Base-by-base conservation (phyloP, 805 yeast species). In the Suhomyces faveliae region DNA sequence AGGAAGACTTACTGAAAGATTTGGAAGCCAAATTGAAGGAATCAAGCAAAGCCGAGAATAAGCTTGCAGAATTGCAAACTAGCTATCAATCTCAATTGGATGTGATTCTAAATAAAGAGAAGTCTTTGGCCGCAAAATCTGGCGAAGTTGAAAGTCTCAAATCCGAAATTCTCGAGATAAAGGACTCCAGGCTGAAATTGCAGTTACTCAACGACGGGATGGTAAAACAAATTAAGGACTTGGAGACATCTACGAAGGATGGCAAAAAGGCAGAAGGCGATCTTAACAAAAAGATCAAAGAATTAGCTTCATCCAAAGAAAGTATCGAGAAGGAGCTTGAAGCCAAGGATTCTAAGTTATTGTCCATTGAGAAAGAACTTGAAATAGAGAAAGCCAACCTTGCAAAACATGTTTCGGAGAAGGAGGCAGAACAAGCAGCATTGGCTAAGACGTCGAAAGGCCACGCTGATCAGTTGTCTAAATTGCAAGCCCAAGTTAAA, bases 271-370 rank as follows among this genome's bases (percentile, higher is more conserved):
- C 40, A n/a, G 25, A 7, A 4, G 22, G 25, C 11, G 40, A 19
- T 12, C 15, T 37, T 12, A 19, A 37, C 10, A 21, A 37, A 6
- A 37, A 21, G 17, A 12, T 37, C 15, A 13, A 29, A 5, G 41
- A 30, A 19, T 37, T 45, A 15, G 9, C 37, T 12, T 12, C 35
- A 4, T 24, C 35, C 15, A 47, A 43, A 17, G 44, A 47, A 19
- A 17, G 19, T 13, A 41, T 46, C 22, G 17, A n/a, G 17, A 42
- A 37, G 19, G 19, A 40, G 10, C 39, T 25, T 8, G 45, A 35
- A 5, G 11, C 29, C 9, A 37, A 30, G 20, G 39, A 35, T 17
- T 15, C 37, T 11, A 42, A 37, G 24, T 42, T 37, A 33, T 10
- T n/a, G 13, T 20, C 40, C 8, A 19, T 37, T 37, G 25, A 20